Conservation (phyloP, 2,329 filamentous ascomycete genomes). For the Orbilia brochopaga region DNA sequence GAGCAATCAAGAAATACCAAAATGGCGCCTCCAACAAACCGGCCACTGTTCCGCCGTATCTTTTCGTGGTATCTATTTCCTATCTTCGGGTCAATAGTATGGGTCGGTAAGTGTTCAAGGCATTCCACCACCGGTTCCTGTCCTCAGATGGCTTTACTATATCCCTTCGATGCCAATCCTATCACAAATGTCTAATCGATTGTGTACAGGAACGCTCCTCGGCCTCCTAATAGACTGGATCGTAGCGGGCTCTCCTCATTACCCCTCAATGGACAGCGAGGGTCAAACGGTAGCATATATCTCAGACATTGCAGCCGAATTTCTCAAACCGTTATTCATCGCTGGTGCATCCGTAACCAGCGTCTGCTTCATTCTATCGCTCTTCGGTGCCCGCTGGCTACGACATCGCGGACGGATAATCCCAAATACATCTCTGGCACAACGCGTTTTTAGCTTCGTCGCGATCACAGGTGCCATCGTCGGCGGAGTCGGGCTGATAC, state of each 20-base stretch:
- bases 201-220: slow-evolving; percentile 65
- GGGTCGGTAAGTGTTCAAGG: slow-evolving; percentile 42
- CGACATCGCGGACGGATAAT: slow-evolving; percentile 79
- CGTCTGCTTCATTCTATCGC: slow-evolving; percentile 78
- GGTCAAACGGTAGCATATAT: slow-evolving; percentile 73
- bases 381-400: slow-evolving; percentile 81
- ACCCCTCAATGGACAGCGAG: slow-evolving; percentile 65
- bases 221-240: slow-evolving; percentile 75
- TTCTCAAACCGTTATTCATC: slow-evolving; percentile 79
- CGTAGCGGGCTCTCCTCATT: slow-evolving; percentile 65
- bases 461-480: slow-evolving; percentile 71
- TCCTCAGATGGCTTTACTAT: no score
- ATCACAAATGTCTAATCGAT: no score
- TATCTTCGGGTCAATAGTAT: slow-evolving; percentile 30
- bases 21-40: slow-evolving; percentile 11
- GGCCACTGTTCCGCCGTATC: slow-evolving; percentile 9
- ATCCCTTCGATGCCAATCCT: no score
- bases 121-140: no score
- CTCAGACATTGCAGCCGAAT: slow-evolving; percentile 66
- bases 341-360: slow-evolving; percentile 73
- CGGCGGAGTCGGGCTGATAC: slow-evolving; percentile 79
- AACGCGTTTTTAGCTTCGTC: slow-evolving; percentile 60
- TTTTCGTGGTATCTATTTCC: slow-evolving; percentile 46
- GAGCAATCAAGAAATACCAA: not conserved
- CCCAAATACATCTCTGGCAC: slow-evolving; percentile 66